These are phyloP conservation scores for Fusarium sp. DNA, from an alignment of 2,329 filamentous ascomycete genomes.

Conservation along the genomic window DNA sequence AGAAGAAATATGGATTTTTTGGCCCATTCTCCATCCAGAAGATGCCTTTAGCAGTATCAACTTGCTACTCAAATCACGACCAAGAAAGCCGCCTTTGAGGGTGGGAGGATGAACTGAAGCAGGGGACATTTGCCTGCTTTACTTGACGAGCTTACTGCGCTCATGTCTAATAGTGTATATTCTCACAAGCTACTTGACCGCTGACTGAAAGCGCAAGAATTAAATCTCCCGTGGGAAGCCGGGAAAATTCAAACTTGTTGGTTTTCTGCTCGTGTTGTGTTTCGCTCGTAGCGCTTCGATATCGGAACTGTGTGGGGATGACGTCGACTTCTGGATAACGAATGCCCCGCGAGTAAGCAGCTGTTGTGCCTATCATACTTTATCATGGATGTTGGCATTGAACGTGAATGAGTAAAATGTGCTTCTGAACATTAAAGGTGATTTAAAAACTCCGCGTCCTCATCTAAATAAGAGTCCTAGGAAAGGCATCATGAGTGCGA, in stretches of 20 bases:
- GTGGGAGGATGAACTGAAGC: not conserved
- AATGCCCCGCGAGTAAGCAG: not conserved
- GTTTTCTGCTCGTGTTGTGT: not conserved
- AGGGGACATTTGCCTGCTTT: not conserved
- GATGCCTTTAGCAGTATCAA: not conserved
- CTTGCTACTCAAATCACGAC: not conserved
- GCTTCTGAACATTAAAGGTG: not conserved
- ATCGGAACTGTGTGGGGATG: constrained; percentile 24
- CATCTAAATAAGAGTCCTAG: not conserved
- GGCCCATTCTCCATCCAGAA: not conserved
- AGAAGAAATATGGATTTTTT: not conserved
- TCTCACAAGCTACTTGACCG: not conserved
- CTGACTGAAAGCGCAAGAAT: not conserved
- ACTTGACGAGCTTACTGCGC: not conserved
- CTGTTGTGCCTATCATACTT: not conserved
- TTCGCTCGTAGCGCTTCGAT: constrained; percentile 11
- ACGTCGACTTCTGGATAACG: not conserved
- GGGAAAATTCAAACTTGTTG: constrained; percentile 40
- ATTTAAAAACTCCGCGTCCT: not conserved
- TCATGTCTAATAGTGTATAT: constrained; percentile 6
- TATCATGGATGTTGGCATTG: not conserved
- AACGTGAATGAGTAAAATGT: not conserved
- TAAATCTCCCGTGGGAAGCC: constrained; percentile 11
- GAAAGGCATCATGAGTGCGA: not conserved
- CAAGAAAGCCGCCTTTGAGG: not conserved